Base-by-base conservation (phyloP, 805 yeast species). In the Komagataella kurtzmanii region DNA sequence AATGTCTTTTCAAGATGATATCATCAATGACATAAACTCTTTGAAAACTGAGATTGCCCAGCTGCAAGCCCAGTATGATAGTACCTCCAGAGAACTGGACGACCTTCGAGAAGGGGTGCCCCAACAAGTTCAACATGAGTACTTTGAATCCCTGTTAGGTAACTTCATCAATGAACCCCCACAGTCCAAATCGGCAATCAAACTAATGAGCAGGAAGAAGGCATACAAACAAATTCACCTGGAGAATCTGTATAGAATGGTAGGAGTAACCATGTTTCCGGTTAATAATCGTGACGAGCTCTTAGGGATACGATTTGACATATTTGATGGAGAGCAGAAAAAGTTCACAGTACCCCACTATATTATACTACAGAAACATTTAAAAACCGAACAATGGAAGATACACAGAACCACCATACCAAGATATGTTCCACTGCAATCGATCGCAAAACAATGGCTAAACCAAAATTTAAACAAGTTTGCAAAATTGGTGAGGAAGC, bases 221-320 rank as follows among this genome's bases (percentile, higher is more conserved):
- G 48, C 8, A 10, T 12, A 46, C 24, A 17, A 19, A n/a, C 36
- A 23, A 17, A 19, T 24, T 17, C 24, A 19, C 21, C 57, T 67
- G 47, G 83, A 78, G 54, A 77, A 76, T 55, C 61, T 76, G 17
- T 69, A 66, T 52, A 58, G 83, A 50, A 57, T 77, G 52, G 74
- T 70, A 6, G 81, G 81, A 1, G 58, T 74, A 30, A 77, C 82
- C 0, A 74, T 74, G 0, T 78, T 78, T 51, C 78, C 80, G 0
- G 66, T 78, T 46, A 74, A 74, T 55, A 66, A 65, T 52, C 50
- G 55, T 8, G 69, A 65, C 7, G 59, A 62, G 8, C 59, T 69
- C 43, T 54, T 78, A 30, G 83, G 83, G 0, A 54, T 78, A 6
- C 60, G 83, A n/a, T 76, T 76, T 56, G 83, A 78, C 53, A 57